Evolutionary conservation across 2,329 filamentous ascomycete genomes (phyloP), one percentile per base, ranked within the genome.

Genomic region (Nigrospora sphaerica): DNA sequence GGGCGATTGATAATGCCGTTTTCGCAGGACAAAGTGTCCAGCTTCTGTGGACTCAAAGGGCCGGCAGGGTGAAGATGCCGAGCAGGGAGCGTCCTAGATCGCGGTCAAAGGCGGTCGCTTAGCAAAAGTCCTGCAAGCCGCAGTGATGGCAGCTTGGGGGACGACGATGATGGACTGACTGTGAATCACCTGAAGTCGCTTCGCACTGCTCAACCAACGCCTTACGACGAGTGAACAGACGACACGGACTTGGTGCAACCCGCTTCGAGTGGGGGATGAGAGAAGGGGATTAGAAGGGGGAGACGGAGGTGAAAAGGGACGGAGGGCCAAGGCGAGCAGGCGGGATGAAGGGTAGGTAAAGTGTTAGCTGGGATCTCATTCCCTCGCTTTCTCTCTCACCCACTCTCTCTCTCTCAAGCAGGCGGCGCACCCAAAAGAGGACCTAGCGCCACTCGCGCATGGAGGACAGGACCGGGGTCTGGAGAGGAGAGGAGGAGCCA

Each of bases 211-310:
- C 42, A 44, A 37, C 31, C 33, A 37, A 44, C 36, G 23, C 23
- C 42, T 44, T 28, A 33, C 42, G 42, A 37, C 28, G 28, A 44
- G n/a, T 44, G 42, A 44, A 9, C 42, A 44, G 42, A 33, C 42
- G 42, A 44, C 23, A 42, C 40, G 19, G 17, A 42, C 40, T 34
- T 42, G 40, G 32, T 34, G 40, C 40, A 42, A 42, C 40, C 40
- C 40, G 40, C 40, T 33, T 42, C 34, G 40, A 23, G 32, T 34
- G 31, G 40, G 40, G 28, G 39, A 19, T 14, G 14, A 32, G 16
- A 16, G 34, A 31, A 34, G 18, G 33, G 16, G 39, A 28, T 33
- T 31, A 33, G 28, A 32, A 33, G 40, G 40, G 13, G 14, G 32
- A n/a, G 40, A 33, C 16, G 16, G 32, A 42, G 34, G 23, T 28